Evolutionary conservation across 306 rosid genomes (phyloP), one percentile per base, ranked within the genome.

Genomic region (Clitoria ternatea): DNA sequence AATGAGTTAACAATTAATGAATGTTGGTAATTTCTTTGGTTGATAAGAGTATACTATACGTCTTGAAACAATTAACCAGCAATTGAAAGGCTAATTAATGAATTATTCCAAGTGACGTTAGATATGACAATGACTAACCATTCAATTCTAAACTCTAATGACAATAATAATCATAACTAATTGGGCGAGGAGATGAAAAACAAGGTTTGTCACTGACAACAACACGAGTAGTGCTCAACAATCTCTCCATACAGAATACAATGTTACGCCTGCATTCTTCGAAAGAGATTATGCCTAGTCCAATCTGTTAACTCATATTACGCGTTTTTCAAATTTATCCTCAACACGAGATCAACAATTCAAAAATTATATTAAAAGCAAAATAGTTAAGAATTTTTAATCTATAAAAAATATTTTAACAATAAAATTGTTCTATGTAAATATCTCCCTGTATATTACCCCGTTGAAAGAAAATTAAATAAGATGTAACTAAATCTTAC

Each of bases 221-320:
- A 84, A 84, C 86, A 64, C 59, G 79, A 88, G 80, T 88, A 88
- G 80, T 88, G 83, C 78, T 80, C 66, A 66, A 74, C 20, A n/a
- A n/a, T n/a, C n/a, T n/a, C n/a, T n/a, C n/a, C n/a, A n/a, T n/a
- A n/a, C n/a, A n/a, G n/a, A n/a, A n/a, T n/a, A n/a, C n/a, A n/a
- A n/a, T 77, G 11, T 73, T 32, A 39, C 73, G 79, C 74, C 65
- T 68, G 52, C 47, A 33, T 84, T 77, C 18, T 55, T 59, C 47
- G 10, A 49, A 49, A 37, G 5, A 27, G 14, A 43, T 47, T 39
- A 13, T 62, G 29, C 15, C 29, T 9, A 9, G 11, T 45, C 49
- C 61, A 30, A 17, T 57, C 37, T n/a, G 17, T 24, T 35, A 56
- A 56, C 20, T n/a, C n/a, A n/a, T 27, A 56, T 56, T 26, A 13